phyloP scores from a whole-genome alignment of 176 grass and related monocot species.

The Chrysopogon serrulatus region DNA sequence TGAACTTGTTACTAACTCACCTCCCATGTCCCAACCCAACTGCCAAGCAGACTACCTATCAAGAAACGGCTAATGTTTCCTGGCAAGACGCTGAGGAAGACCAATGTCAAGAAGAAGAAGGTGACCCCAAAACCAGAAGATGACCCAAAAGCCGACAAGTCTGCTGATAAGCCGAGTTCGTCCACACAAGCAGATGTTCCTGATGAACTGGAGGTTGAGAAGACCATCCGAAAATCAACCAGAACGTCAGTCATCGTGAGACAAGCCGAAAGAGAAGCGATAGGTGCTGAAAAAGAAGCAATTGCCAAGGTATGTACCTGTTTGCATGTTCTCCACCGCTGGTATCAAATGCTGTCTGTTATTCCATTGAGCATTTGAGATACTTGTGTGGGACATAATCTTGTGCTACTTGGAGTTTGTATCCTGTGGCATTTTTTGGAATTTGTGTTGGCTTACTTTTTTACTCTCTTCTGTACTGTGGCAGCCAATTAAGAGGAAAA shows the following conservation, averaged over 20 bases:
- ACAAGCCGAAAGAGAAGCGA: conserved; percentile 95
- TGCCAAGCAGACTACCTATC: conserved; percentile 64
- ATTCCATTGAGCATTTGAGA: background rate
- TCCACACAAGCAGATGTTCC: conserved; percentile 37
- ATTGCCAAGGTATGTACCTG: conserved; percentile 49
- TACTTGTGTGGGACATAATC: background rate
- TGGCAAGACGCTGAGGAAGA: conserved; percentile 68
- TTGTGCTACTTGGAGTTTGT: background rate
- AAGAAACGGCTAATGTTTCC: conserved; percentile 87
- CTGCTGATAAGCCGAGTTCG: conserved; percentile 28
- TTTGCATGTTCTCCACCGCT: background rate
- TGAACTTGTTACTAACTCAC: background rate
- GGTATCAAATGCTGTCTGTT: background rate
- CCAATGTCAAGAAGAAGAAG: conserved; percentile 76
- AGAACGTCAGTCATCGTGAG: conserved; percentile 84
- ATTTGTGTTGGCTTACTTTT: conserved; percentile 1
- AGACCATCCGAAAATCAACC: conserved; percentile 83
- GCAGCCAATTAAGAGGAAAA: conserved; percentile 91
- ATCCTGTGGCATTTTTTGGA: background rate
- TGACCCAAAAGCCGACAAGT: conserved; percentile 45
- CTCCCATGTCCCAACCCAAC: background rate
- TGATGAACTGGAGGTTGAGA: conserved; percentile 75
- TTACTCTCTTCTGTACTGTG: background rate
- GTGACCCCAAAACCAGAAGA: conserved; percentile 44
- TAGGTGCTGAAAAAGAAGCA: conserved; percentile 91